Conservation (phyloP, 2,329 filamentous ascomycete species). For the Clarireedia homoeocarpa region DNA sequence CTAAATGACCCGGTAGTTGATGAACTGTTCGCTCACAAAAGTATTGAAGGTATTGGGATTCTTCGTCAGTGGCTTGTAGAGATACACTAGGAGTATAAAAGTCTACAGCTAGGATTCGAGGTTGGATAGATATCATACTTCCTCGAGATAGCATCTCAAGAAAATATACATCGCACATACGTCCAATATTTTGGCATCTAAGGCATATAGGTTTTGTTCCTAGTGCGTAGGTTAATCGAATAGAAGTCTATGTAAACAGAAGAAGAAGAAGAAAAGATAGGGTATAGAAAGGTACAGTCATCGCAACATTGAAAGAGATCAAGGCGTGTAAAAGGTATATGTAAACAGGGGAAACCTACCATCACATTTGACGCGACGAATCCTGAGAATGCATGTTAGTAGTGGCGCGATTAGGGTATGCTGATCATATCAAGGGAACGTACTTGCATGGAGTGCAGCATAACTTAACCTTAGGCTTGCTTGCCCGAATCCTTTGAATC, state of each 20-base stretch:
- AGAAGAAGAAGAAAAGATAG: background rate
- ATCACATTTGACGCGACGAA: conserved; percentile 58
- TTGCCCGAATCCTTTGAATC: too few species aligned
- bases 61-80: conserved; percentile 43
- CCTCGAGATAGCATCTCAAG: conserved; percentile 8
- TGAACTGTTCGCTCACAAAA: conserved; percentile 52
- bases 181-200: conserved; percentile 53
- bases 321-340: too few species aligned
- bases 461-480: conserved; percentile 42
- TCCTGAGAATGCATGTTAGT: background rate
- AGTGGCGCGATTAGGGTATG: background rate
- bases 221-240: background rate
- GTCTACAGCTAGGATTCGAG: conserved; percentile 24
- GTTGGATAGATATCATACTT: conserved; percentile 16
- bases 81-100: conserved; percentile 27
- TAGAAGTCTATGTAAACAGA: background rate
- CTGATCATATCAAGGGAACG: conserved; percentile 24
- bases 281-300: background rate
- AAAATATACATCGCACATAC: conserved; percentile 51
- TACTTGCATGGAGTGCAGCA: conserved; percentile 61
- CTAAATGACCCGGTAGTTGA: conserved; percentile 60
- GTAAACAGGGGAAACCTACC: background rate
- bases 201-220: conserved; percentile 54
- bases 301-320: too few species aligned
- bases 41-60: conserved; percentile 52